Percentiles rank a stretch among this genome's conserved stretches.
These are phyloP conservation scores for Podospora bellae-mahoneyi DNA, from an alignment of 495 filamentous ascomycete genomes.

Conservation along the genomic window DNA sequence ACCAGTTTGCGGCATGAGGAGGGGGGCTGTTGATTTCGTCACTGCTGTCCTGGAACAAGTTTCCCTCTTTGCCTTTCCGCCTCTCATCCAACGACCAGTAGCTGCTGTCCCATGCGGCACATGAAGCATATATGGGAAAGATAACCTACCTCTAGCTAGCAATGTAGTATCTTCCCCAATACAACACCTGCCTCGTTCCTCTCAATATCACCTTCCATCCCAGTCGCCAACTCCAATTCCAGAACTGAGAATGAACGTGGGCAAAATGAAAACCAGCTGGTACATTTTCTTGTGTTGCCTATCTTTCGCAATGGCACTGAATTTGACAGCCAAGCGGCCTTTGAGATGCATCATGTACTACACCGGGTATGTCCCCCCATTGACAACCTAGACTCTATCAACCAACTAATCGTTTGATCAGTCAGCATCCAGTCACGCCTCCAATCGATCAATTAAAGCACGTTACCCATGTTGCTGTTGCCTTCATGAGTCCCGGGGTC, in stretches of 20 bases:
- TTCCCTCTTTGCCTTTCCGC: background rate
- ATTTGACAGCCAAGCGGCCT: constrained; percentile 15
- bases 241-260: background rate
- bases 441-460: constrained; percentile 42
- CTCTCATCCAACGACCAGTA: too few relatives aligned
- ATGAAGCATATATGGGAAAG: background rate
- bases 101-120: too few relatives aligned
- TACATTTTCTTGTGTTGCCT: constrained; percentile 16
- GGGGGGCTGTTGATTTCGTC: constrained; percentile 3
- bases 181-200: too few relatives aligned
- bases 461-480: constrained; percentile 64
- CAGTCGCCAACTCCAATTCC: too few relatives aligned
- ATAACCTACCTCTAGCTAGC: background rate
- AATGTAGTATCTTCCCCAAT: too few relatives aligned
- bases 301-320: constrained; percentile 20
- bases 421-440: constrained; percentile 54
- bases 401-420: constrained; percentile 23
- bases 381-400: background rate
- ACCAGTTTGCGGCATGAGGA: background rate
- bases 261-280: constrained; percentile 16
- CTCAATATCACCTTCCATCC: too few relatives aligned
- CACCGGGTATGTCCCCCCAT: constrained; percentile 44
- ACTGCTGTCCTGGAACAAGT: background rate
- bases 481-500: constrained; percentile 58
- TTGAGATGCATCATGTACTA: constrained; percentile 58